These are phyloP conservation scores for Lasiodiplodia citricola DNA, from an alignment of 2,329 filamentous ascomycete genomes.

Conservation along the genomic window DNA sequence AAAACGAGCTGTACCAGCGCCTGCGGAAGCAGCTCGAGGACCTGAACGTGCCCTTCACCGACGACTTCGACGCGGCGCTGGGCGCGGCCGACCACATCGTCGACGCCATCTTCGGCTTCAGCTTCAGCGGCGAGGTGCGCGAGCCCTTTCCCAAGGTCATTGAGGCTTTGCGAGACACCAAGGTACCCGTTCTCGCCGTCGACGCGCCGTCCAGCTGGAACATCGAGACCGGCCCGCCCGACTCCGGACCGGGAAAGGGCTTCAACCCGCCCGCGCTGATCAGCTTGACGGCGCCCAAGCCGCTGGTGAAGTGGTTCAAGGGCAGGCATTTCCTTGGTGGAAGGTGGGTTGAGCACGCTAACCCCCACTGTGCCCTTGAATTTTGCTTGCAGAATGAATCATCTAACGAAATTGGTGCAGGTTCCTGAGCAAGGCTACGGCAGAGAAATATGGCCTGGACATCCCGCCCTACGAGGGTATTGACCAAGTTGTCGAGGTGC, in stretches of 20 bases:
- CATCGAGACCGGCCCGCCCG: slow-evolving; percentile 83
- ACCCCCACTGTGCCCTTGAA: no score
- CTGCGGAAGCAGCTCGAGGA: slow-evolving; percentile 84
- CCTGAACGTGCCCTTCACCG: slow-evolving; percentile 80
- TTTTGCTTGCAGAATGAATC: neutral
- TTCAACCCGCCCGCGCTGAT: slow-evolving; percentile 84
- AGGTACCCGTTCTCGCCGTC: slow-evolving; percentile 80
- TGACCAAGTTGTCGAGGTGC: slow-evolving; percentile 86
- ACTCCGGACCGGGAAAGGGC: slow-evolving; percentile 73
- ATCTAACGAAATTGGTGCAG: slow-evolving; percentile 48
- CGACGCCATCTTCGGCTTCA: slow-evolving; percentile 96
- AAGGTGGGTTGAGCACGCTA: slow-evolving; percentile 55
- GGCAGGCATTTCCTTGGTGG: slow-evolving; percentile 93
- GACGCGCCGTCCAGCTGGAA: slow-evolving; percentile 96
- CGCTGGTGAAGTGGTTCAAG: slow-evolving; percentile 79
- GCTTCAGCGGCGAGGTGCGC: slow-evolving; percentile 89
- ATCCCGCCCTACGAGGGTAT: slow-evolving; percentile 82
- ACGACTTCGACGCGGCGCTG: slow-evolving; percentile 75
- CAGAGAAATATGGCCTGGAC: slow-evolving; percentile 84
- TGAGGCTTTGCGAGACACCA: slow-evolving; percentile 72
- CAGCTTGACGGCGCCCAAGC: slow-evolving; percentile 92
- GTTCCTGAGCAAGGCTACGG: slow-evolving; percentile 79
- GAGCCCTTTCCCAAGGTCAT: slow-evolving; percentile 89
- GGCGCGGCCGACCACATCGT: slow-evolving; percentile 77
- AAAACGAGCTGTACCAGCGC: slow-evolving; percentile 86